These are phyloP conservation scores for Zasmidium citrigriseum DNA, from an alignment of 2,329 filamentous ascomycete species.

Conservation along the genomic window DNA sequence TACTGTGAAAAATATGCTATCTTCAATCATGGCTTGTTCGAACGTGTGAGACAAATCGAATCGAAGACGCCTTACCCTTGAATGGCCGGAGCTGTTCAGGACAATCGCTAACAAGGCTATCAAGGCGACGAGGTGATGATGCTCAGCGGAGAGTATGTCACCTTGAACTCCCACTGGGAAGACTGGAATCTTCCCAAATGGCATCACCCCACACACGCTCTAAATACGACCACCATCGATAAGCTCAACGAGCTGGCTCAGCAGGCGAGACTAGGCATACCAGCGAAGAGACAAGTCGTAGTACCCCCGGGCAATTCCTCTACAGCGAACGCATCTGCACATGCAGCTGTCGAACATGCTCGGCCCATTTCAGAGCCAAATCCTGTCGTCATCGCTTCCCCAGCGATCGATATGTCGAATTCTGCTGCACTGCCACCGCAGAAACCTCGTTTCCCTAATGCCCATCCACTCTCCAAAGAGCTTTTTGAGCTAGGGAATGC, in stretches of 20 bases:
- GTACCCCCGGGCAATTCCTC: neutral
- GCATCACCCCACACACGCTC: slow-evolving; percentile 19
- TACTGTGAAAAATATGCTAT: no score
- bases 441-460: slow-evolving; percentile 17
- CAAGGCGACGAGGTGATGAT: slow-evolving; percentile 28
- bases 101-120: neutral
- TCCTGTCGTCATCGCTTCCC: no score
- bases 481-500: slow-evolving; percentile 23
- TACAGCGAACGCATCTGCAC: neutral
- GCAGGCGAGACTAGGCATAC: neutral
- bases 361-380: no score
- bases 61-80: no score
- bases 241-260: slow-evolving; percentile 14
- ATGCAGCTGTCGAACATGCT: no score
- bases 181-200: slow-evolving; percentile 34
- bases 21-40: no score
- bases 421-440: neutral
- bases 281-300: neutral
- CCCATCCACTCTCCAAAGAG: slow-evolving; percentile 21
- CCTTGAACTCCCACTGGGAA: slow-evolving; percentile 34
- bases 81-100: no score
- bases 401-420: no score
- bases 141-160: slow-evolving; percentile 29
- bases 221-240: slow-evolving; percentile 20
- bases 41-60: neutral